Base-by-base conservation (phyloP, 2,329 filamentous ascomycete genomes). In the Elsinoe batatas region DNA sequence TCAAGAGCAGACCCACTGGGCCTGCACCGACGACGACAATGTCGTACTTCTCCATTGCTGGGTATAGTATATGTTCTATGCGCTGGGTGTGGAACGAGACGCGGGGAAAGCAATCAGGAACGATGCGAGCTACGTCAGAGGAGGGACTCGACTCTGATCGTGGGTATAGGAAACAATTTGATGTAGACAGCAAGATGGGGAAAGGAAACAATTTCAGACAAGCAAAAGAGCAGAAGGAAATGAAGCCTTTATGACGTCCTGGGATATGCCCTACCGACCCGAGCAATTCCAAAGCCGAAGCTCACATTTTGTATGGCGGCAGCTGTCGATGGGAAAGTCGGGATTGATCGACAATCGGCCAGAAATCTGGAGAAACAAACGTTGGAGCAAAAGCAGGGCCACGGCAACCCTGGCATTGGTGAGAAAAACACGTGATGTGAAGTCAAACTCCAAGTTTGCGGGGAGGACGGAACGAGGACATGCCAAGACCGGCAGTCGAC, bases 21-120 rank as follows among this genome's bases (percentile, higher is more conserved):
- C 91, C 91, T 56, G 91, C 91, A 61, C 91, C 91, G 56, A 95
- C 79, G 62, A 95, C 90, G 63, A 95, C 89, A 51, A 79, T 79
- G 64, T 86, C 83, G 71, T 82, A 84, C 54, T 73, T 77, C 57
- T 79, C 75, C 63, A 64, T 56, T 36, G 36, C 51, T 32, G 51
- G 32, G 8, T 49, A 11, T 33, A 18, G 5, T 33, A 20, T 33
- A 35, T 49, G 26, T 30, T 30, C 26, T 49, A 49, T 49, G 44
- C 44, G 30, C 26, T 33, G 44, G 13, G 17, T 18, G 17, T 18
- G 46, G 33, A 44, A 38, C 20, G 49, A 33, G 37, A 55, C 26
- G 53, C 20, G 42, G 38, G 42, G 42, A 42, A 54, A 22, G 40
- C 40, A 44, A 11, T 18, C 11, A 35, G n/a, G 47, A 38, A 20